phyloP scores from a whole-genome alignment of 2,329 filamentous ascomycete species.

The Trichoderma sp. region DNA sequence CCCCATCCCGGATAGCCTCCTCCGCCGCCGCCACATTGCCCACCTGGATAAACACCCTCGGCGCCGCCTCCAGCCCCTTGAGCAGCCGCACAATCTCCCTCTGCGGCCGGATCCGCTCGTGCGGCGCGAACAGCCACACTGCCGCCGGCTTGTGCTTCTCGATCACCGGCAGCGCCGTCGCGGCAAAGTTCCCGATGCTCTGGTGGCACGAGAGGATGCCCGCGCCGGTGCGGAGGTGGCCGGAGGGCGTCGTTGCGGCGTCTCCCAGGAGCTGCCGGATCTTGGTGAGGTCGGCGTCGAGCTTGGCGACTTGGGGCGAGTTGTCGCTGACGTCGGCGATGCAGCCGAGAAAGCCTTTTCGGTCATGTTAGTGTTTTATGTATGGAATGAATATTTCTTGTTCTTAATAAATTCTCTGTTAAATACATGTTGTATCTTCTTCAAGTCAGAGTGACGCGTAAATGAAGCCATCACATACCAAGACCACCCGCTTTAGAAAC shows the following conservation, averaged over 20 bases:
- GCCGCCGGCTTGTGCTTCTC: constrained; percentile 52
- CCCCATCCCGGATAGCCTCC: constrained; percentile 44
- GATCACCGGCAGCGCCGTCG: constrained; percentile 50
- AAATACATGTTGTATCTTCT: too few relatives aligned
- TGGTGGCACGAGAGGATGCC: constrained; percentile 55
- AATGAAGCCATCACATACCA: constrained; percentile 28
- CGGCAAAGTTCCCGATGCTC: constrained; percentile 37
- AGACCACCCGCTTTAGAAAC: constrained; percentile 39
- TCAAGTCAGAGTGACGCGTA: not conserved
- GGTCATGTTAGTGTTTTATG: not conserved
- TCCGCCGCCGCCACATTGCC: constrained; percentile 56
- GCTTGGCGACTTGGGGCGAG: constrained; percentile 33
- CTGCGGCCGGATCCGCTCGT: constrained; percentile 39
- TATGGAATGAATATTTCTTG: not conserved
- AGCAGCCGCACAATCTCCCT: constrained; percentile 36
- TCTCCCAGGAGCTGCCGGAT: constrained; percentile 29
- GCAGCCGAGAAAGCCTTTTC: constrained; percentile 34
- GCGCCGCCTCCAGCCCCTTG: constrained; percentile 28
- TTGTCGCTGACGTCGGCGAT: constrained; percentile 30
- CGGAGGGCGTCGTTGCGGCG: constrained; percentile 19
- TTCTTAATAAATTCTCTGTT: not conserved
- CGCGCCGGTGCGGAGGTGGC: constrained; percentile 50
- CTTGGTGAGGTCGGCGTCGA: constrained; percentile 33
- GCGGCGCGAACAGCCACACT: constrained; percentile 65
- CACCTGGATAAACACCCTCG: constrained; percentile 58